Base-by-base conservation (phyloP, 352 stramenopile genomes). In the Globisporangium echinulatum region DNA sequence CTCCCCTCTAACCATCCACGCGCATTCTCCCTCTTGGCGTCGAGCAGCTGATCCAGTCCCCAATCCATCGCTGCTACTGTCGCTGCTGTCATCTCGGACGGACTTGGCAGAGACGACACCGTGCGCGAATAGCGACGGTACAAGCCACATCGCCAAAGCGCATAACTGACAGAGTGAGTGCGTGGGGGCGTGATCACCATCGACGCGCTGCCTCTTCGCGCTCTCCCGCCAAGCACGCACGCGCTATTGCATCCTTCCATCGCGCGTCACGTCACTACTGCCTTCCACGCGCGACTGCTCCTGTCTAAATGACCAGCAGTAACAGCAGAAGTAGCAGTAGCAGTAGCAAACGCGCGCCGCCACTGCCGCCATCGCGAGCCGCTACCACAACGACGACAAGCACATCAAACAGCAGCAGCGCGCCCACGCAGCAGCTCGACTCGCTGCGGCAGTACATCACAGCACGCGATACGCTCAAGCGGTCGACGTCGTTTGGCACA, bases 401-500 rank as follows among this genome's bases (percentile, higher is more conserved):
- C 13, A 50, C 40, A 44, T 44, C 40, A 50, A 50, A n/a, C 46
- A 50, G 14, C 46, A 50, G 46, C 46, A n/a, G 46, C 46, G 17
- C n/a, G 6, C n/a, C 15, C 43, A 52, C 25, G 19, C 40, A 49
- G n/a, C 42, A 57, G 25, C 71, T 79, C 53, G 64, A 72, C 46
- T 56, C 72, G 44, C 67, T 89, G 51, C 73, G 79, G 46, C 59
- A 75, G 49, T 88, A 87, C 58, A 75, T 88, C 36, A 76, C 75
- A 48, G 77, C 82, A 42, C 7, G 39, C 49, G 56, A 62, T 17
- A 38, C 44, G 38, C 42, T 62, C 47, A 54, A 54, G 56, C 56
- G 56, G n/a, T 62, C 56, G 11, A 62, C 52, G 37, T 57, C 57
- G 57, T 62, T 49, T 33, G 40, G 44, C 39, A 57, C 57, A 33